These are phyloP conservation scores for Chamaecrista fasciculata DNA, from an alignment of 306 rosid species.

Conservation along the genomic window DNA sequence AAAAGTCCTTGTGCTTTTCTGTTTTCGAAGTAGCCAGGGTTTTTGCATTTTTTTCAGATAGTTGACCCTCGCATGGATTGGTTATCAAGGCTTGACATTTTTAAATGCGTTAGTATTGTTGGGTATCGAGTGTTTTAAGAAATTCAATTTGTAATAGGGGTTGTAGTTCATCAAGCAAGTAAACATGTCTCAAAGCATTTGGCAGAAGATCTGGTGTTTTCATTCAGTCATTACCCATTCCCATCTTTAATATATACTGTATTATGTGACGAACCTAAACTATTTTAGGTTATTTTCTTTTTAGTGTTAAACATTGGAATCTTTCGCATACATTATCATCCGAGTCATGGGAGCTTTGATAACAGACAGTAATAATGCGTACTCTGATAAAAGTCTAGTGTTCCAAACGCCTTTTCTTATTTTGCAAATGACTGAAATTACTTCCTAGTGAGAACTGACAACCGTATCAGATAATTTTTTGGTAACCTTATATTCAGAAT, in stretches of 20 bases:
- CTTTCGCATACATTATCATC: neutral
- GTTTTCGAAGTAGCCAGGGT: neutral
- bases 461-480: neutral
- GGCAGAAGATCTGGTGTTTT: neutral
- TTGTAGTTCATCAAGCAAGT: neutral
- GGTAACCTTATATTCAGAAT: neutral
- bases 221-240: neutral
- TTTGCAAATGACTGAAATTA: constrained; percentile 7
- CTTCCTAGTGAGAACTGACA: constrained; percentile 4
- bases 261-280: neutral
- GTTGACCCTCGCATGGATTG: neutral
- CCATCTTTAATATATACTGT: neutral
- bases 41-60: neutral
- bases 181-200: neutral
- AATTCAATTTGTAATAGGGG: neutral
- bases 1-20: neutral
- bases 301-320: neutral
- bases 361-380: neutral
- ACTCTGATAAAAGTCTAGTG: neutral
- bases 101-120: neutral
- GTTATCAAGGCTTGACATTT: neutral
- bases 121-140: neutral
- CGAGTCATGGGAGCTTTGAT: neutral
- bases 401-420: neutral
- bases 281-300: neutral